Evolutionary conservation across 2,329 filamentous ascomycete species (phyloP).

Genomic region (Dothistroma pini): DNA sequence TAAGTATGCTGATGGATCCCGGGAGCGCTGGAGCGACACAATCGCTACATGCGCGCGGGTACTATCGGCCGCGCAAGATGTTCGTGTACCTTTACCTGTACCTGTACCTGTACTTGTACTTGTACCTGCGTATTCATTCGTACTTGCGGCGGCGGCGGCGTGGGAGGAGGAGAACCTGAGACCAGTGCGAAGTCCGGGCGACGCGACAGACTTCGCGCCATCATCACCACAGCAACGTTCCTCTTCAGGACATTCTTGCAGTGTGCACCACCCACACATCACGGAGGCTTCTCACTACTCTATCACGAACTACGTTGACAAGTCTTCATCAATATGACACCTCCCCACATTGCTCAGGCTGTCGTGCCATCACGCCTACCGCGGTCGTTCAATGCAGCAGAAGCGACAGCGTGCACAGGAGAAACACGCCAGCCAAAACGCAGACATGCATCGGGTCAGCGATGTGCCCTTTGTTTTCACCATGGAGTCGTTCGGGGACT

Average conservation of each 20-base stretch:
- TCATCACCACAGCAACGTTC: not conserved
- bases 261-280: no score
- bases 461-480: not conserved
- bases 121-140: no score
- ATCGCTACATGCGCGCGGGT: constrained; percentile 28
- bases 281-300: not conserved
- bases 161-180: constrained; percentile 1
- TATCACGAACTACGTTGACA: not conserved
- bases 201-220: not conserved
- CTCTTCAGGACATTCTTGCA: not conserved
- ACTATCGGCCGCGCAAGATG: constrained; percentile 11
- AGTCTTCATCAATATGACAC: not conserved
- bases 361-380: no score
- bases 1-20: constrained; percentile 32
- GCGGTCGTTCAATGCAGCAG: no score
- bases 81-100: not conserved
- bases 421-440: not conserved
- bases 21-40: constrained; percentile 25
- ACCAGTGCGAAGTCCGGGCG: constrained; percentile 1
- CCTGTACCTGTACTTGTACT: not conserved
- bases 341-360: not conserved
- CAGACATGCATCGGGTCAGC: not conserved
- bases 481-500: not conserved
- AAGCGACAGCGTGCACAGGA: not conserved
- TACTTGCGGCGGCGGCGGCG: no score